Percentiles rank a stretch among this genome's conserved stretches.
Evolutionary conservation across 768 basidiomycete species (phyloP).

Genomic region (Dictyophora rubrovolvata): DNA sequence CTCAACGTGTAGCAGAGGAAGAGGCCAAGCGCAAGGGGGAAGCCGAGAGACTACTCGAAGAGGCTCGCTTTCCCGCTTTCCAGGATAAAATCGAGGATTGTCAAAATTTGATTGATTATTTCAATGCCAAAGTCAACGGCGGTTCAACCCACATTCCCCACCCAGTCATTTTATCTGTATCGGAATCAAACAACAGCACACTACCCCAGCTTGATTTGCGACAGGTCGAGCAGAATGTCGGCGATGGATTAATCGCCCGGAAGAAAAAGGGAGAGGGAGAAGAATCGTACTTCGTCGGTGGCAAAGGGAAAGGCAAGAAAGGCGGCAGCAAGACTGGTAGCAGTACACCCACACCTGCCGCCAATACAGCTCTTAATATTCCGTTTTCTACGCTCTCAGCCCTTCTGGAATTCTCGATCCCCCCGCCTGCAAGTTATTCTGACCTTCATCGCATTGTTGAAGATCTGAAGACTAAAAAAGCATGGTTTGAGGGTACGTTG

Average conservation of each 20-base stretch:
- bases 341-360: conserved; percentile 23
- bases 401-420: conserved; percentile 78
- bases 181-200: conserved; percentile 35
- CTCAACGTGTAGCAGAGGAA: conserved; percentile 69
- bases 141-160: conserved; percentile 11
- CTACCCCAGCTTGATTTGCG: conserved; percentile 78
- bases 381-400: conserved; percentile 83
- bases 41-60: conserved; percentile 74
- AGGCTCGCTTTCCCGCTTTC: conserved; percentile 84
- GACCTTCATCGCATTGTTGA: conserved; percentile 81
- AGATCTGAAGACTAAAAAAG: conserved; percentile 88
- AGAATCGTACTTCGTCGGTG: conserved; percentile 67
- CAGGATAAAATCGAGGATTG: conserved; percentile 94
- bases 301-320: conserved; percentile 47
- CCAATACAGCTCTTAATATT: conserved; percentile 44
- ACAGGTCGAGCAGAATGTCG: conserved; percentile 61
- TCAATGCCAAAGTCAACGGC: conserved; percentile 56
- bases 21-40: conserved; percentile 71
- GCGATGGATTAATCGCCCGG: conserved; percentile 57
- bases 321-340: conserved; percentile 47
- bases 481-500: conserved; percentile 60
- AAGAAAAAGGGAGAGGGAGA: conserved; percentile 94
- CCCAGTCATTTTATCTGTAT: conserved; percentile 30
- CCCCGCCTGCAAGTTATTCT: conserved; percentile 65
- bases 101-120: conserved; percentile 79